Percentiles rank a stretch among this genome's conserved stretches.
Evolutionary conservation across 805 yeast genomes (phyloP).

Genomic region (Wickerhamiella domercqiae): DNA sequence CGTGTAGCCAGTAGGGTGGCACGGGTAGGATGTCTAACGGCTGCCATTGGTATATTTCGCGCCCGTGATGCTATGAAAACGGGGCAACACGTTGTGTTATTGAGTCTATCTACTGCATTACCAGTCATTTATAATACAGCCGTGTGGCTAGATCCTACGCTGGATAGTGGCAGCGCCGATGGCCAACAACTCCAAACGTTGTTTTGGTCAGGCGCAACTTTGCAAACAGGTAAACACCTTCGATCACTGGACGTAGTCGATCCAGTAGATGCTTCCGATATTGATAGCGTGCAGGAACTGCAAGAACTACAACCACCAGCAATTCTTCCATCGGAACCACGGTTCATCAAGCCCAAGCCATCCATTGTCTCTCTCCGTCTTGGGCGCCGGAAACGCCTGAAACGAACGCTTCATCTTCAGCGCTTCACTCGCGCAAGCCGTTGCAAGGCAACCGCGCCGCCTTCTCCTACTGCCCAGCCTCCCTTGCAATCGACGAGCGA

Average conservation of each 20-base stretch:
- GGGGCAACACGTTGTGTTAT: background rate
- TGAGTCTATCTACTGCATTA: background rate
- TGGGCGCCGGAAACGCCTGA: background rate
- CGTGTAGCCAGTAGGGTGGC: background rate
- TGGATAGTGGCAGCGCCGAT: background rate
- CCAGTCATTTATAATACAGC: background rate
- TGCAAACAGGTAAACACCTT: background rate
- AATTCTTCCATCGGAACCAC: background rate
- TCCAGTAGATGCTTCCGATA: no score
- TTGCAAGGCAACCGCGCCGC: no score
- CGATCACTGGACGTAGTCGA: background rate
- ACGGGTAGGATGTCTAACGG: conserved; percentile 1
- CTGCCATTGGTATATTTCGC: conserved; percentile 1
- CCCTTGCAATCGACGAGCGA: no score
- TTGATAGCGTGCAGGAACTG: no score
- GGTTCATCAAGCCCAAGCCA: background rate
- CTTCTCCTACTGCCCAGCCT: no score
- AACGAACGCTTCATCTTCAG: no score
- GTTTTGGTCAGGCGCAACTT: background rate
- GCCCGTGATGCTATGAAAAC: conserved; percentile 1
- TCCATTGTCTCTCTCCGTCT: background rate
- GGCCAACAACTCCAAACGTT: background rate
- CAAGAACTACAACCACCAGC: background rate
- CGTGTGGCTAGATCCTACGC: background rate
- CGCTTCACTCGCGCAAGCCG: no score